Evolutionary conservation across 1,139 yeast species (phyloP).

Genomic region (Scheffersomyces titani): DNA sequence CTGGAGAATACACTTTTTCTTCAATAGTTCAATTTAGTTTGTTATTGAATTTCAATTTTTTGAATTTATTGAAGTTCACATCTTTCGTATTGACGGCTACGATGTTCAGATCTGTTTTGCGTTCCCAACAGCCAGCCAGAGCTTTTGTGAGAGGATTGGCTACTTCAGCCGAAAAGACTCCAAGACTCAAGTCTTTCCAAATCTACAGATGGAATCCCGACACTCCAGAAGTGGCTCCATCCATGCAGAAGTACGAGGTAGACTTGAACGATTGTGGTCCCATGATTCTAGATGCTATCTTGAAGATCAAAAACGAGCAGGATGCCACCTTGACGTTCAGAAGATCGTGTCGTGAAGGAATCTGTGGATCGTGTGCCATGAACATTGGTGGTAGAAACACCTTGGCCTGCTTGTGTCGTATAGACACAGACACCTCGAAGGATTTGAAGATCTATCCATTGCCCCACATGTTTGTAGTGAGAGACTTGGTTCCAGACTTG

Average conservation of each 20-base stretch:
- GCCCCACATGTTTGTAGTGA: slow-evolving; percentile 97
- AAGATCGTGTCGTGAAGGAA: slow-evolving; percentile 99
- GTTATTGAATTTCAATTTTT: not conserved
- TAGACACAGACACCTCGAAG: slow-evolving; percentile 75
- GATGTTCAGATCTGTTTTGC: slow-evolving; percentile 24
- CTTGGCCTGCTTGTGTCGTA: slow-evolving; percentile 92
- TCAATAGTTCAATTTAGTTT: not conserved
- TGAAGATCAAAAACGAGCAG: slow-evolving; percentile 94
- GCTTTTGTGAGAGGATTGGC: slow-evolving; percentile 38
- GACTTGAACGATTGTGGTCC: slow-evolving; percentile 95
- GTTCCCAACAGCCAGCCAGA: slow-evolving; percentile 13
- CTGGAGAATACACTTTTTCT: not conserved
- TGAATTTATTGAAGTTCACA: not conserved
- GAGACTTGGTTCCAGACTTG: slow-evolving; percentile 96
- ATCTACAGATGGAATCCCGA: slow-evolving; percentile 99
- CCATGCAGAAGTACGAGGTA: slow-evolving; percentile 76
- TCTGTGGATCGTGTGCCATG: slow-evolving; percentile 99
- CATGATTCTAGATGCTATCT: slow-evolving; percentile 92
- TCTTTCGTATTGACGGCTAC: not conserved
- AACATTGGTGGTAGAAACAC: slow-evolving; percentile 98
- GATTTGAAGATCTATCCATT: slow-evolving; percentile 90
- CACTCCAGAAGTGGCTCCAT: slow-evolving; percentile 90
- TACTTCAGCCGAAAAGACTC: slow-evolving; percentile 41
- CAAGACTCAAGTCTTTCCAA: slow-evolving; percentile 79
- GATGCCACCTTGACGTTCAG: slow-evolving; percentile 95